A percentile compares a stretch with the other conserved stretches of the same genome.
phyloP scores from a whole-genome alignment of 148 eudicot species.

The Suaeda aralocaspica region DNA sequence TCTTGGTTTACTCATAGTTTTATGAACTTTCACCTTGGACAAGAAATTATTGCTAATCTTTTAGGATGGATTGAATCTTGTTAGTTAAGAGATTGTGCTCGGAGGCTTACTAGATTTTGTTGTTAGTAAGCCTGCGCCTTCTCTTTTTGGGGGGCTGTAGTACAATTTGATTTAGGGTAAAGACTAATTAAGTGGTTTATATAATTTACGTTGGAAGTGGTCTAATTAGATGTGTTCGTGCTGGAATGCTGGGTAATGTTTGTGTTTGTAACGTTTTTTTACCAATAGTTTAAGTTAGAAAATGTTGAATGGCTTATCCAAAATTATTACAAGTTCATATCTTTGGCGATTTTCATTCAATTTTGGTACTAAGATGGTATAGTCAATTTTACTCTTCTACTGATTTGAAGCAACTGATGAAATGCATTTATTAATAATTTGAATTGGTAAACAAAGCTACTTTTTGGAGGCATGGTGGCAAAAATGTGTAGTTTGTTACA shows the following conservation, averaged over 20 bases:
- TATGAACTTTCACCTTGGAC: too few species aligned
- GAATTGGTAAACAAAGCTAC: conserved; percentile 16
- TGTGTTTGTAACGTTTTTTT: not conserved
- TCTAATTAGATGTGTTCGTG: not conserved
- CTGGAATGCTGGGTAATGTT: not conserved
- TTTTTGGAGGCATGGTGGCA: conserved; percentile 16
- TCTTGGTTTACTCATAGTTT: too few species aligned
- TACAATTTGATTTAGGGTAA: not conserved
- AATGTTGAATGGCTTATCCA: conserved; percentile 4
- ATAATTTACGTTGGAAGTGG: not conserved
- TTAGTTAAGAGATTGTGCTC: too few species aligned
- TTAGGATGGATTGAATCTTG: too few species aligned
- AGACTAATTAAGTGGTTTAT: not conserved
- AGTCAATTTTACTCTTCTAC: conserved; percentile 9
- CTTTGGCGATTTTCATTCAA: not conserved
- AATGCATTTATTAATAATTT: not conserved
- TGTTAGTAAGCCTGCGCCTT: too few species aligned
- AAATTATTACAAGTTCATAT: not conserved
- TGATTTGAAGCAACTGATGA: not conserved
- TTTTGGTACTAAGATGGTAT: not conserved
- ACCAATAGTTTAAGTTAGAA: too few species aligned
- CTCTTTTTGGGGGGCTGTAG: not conserved
- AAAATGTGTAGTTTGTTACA: conserved; percentile 1
- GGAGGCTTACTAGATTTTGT: not conserved
- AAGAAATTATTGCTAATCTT: too few species aligned